Percentiles rank a stretch among this genome's conserved stretches.
Conservation (phyloP, 306 rosid genomes). For the Cucumis hystrix region DNA sequence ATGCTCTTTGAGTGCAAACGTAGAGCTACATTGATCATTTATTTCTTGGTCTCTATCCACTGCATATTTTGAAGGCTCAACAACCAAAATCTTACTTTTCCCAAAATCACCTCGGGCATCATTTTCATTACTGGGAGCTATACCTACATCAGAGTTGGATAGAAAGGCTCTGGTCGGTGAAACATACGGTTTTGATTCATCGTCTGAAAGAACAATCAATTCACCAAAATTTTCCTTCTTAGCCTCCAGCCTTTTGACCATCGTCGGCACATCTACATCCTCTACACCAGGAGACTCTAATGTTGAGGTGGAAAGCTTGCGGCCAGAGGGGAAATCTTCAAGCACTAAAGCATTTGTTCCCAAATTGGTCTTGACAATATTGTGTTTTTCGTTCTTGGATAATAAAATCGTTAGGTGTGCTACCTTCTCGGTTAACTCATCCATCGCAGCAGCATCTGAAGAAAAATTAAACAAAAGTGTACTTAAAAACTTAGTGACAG, state of each 20-base stretch:
- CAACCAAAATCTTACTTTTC: slow-evolving; percentile 20
- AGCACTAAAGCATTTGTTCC: slow-evolving; percentile 21
- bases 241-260: slow-evolving; percentile 17
- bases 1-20: slow-evolving; percentile 24
- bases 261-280: slow-evolving; percentile 22
- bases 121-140: slow-evolving; percentile 21
- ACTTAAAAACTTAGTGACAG: slow-evolving; percentile 11
- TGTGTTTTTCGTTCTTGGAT: slow-evolving; percentile 35
- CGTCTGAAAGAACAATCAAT: slow-evolving; percentile 69
- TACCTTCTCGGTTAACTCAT: slow-evolving; percentile 57
- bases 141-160: slow-evolving; percentile 25
- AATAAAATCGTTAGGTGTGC: slow-evolving; percentile 52
- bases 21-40: slow-evolving; percentile 21
- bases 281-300: slow-evolving; percentile 23
- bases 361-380: slow-evolving; percentile 20
- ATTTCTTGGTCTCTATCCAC: slow-evolving; percentile 21
- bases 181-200: slow-evolving; percentile 39
- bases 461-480: slow-evolving; percentile 16
- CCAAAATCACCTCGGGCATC: slow-evolving; percentile 19
- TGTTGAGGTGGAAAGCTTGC: slow-evolving; percentile 22
- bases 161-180: slow-evolving; percentile 15
- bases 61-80: slow-evolving; percentile 23
- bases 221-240: slow-evolving; percentile 17
- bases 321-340: slow-evolving; percentile 19
- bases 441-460: slow-evolving; percentile 45